Base-by-base conservation (phyloP, 1,139 yeast genomes). In the Yamadazyma songkhlaensis region DNA sequence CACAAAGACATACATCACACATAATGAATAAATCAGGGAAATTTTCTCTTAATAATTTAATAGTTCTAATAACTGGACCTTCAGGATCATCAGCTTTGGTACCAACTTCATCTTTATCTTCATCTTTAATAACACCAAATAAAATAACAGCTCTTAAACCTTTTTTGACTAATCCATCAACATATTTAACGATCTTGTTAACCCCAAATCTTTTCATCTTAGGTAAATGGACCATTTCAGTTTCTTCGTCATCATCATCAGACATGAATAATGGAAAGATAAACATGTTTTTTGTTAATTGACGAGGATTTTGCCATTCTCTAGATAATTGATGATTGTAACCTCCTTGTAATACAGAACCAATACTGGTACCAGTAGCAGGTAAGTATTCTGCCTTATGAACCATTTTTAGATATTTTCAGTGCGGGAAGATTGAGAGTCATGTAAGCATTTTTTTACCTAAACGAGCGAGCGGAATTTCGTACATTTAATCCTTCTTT, bases 1-100 rank as follows among this genome's bases (percentile, higher is more conserved):
- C 99, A 67, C 99, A 92, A 41, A 92, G 68, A 62, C 99, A 92
- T 20, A 92, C 97, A 57, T 92, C 99, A 57, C 96, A 87, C 74
- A 90, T 79, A 46, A 92, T 79, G 58, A 81, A 92, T 44, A 92
- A 72, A 30, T 79, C 84, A 4, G 98, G 97, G 63, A 85, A 89
- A 26, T 74, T 66, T 33, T 62, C 50, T 43, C 73, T 74, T 43
- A 92, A 72, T 2, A 76, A 71, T 54, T 80, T 83, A 51, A 86
- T 82, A 22, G 92, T 84, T 44, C 61, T 73, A 48, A 92, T 90
- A 4, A 92, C 97, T 2, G 98, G 98, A 0, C 98, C 97, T 26
- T 86, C 74, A 31, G 97, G 97, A 61, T 90, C 96, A 59, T 92
- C 98, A 2, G 99, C 98, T 31, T 89, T 79, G 2, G 96, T 77